Evolutionary conservation across 257 asterid species (phyloP), one percentile per base, ranked within the genome.

Genomic region (Rehmannia glutinosa): DNA sequence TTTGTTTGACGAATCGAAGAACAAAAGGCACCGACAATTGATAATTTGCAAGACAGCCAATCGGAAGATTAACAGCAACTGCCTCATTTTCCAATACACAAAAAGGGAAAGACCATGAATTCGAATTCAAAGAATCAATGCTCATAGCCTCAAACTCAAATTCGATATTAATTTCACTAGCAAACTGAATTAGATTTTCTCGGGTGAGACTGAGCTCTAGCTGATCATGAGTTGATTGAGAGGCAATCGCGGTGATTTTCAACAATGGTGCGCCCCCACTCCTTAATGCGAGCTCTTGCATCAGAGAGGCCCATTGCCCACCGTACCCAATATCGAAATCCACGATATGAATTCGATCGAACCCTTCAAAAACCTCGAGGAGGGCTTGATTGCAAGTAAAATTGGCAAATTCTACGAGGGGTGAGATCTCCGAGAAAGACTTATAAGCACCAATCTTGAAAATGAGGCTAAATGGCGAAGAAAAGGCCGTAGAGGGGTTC

Each of bases 371-470:
- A 10, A 73, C 85, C 32, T 86, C 93, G 0, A 83, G 77, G 39
- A 86, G 54, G 23, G 88, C 84, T 33, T 79, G 88, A 21, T 82
- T 83, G 62, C 80, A 74, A 7, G 88, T 78, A 20, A 81, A 81
- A 46, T 81, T 76, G 25, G 85, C 79, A 30, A 86, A 86, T 28
- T 80, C 73, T 1, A 75, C 20, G 6, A 78, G 69, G 0, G 90
- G 90, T 13, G 88, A 82, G 4, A 77, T 68, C 78, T 55, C 62
- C 1, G 97, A 89, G 72, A 89, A 87, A 1, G 96, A 77, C 81
- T 94, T 94, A 39, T 87, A 91, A 15, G 99, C 99, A 20, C 83
- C 92, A 33, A 94, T 86, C 79, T 89, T 91, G 84, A 75, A 87
- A 56, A 89, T 74, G 33, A 91, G 91, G 73, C 74, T 79, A 57